phyloP scores from a whole-genome alignment of 371 early-diverging fungal genomes.

The Rhizomucor miehei region DNA sequence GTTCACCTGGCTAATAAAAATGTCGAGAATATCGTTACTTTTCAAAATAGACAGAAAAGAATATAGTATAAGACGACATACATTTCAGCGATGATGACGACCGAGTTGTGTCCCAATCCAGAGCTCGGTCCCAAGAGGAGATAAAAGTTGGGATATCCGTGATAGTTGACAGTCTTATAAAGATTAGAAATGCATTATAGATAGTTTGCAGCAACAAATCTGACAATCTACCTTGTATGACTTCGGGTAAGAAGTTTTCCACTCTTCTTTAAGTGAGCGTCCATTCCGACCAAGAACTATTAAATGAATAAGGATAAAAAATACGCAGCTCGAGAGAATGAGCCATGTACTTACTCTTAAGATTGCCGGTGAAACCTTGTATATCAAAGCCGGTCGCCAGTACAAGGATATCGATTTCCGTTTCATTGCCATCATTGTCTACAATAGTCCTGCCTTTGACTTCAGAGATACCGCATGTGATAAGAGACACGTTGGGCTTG shows the following conservation, averaged over 20 bases:
- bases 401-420: constrained; percentile 52
- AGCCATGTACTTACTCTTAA: constrained; percentile 18
- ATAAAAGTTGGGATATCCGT: constrained; percentile 48
- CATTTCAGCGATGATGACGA: constrained; percentile 5
- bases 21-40: too few species aligned
- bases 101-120: constrained; percentile 35
- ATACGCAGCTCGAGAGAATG: not conserved
- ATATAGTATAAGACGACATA: not conserved
- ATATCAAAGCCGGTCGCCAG: constrained; percentile 67
- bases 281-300: constrained; percentile 9
- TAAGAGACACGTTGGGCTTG: constrained; percentile 42
- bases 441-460: constrained; percentile 42
- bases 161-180: constrained; percentile 23
- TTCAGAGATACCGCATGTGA: constrained; percentile 30
- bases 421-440: constrained; percentile 31
- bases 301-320: not conserved
- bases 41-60: too few species aligned
- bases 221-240: constrained; percentile 10
- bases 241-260: constrained; percentile 15
- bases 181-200: not conserved
- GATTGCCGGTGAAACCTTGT: constrained; percentile 27
- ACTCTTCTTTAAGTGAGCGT: constrained; percentile 8
- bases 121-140: constrained; percentile 40
- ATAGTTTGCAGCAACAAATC: not conserved
- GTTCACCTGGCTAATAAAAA: constrained; percentile 17